Evolutionary conservation across 768 basidiomycete genomes (phyloP), one percentile per base, ranked within the genome.

Genomic region (Omphalotus guepiniiformis): DNA sequence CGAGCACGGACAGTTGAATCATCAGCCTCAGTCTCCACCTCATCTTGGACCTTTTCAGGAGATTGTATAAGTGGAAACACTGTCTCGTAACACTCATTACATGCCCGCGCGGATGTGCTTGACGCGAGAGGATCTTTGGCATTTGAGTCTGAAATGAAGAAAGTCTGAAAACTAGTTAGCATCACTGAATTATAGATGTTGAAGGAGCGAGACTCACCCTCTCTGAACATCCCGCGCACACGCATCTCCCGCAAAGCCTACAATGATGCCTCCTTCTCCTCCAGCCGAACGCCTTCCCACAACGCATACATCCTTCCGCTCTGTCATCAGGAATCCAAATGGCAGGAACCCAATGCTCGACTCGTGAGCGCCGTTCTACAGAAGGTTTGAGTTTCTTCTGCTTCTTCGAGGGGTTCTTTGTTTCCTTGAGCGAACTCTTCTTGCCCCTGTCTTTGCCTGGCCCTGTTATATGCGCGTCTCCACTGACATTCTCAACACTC

Each of bases 311-410:
- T 18, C 75, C 72, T 45, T 79, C 77, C n/a, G 88, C 84, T 62
- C 78, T 88, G 50, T 80, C 78, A 58, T 96, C 91, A 0, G 93
- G 91, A 25, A 94, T 83, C 93, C 93, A 96, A 21, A 95, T 79
- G 0, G 93, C 87, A 4, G 93, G 93, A 1, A 92, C 80, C 70
- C 92, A 95, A 63, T 88, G 81, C 37, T 88, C 87, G 45, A 87
- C 84, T 58, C 69, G 76, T 8, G 73, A 70, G 34, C 80, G 61
- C 55, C 72, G 74, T 63, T 32, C 56, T 61, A 43, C 51, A 42
- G 23, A 35, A 56, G 48, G 38, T 57, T 59, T 39, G 43, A 53
- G 50, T 70, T 43, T 42, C 42, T 48, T 52, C 22, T 32, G 50
- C 53, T 49, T 50, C 21, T 53, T 52, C 36, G 26, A 29, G 18